These are phyloP conservation scores for Hebeloma cylindrosporum DNA, from an alignment of 768 basidiomycete genomes.

Conservation along the genomic window DNA sequence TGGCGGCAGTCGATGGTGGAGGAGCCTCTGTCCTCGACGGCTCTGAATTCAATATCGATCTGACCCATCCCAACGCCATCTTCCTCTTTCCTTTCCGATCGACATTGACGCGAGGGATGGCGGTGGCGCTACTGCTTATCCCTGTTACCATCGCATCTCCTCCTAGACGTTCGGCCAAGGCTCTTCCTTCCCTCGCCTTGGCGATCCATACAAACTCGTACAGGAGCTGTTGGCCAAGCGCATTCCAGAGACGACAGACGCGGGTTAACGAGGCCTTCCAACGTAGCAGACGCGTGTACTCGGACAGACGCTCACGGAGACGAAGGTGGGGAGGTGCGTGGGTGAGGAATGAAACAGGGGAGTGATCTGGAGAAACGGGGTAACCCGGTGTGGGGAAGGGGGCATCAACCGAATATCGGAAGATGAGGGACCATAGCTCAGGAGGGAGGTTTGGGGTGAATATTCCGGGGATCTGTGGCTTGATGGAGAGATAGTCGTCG, in stretches of 20 bases:
- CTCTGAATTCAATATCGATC: too few relatives aligned
- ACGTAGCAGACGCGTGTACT: slow-evolving; percentile 48
- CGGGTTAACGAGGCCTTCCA: slow-evolving; percentile 51
- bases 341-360: slow-evolving; percentile 60
- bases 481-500: too few relatives aligned
- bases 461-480: not conserved
- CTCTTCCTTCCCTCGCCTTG: slow-evolving; percentile 34
- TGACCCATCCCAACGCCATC: too few relatives aligned
- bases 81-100: not conserved
- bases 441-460: slow-evolving; percentile 42
- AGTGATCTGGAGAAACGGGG: slow-evolving; percentile 33
- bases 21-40: too few relatives aligned
- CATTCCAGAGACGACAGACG: slow-evolving; percentile 58
- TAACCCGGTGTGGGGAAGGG: slow-evolving; percentile 12
- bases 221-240: slow-evolving; percentile 51
- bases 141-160: too few relatives aligned
- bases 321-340: slow-evolving; percentile 42
- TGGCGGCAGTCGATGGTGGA: too few relatives aligned
- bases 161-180: slow-evolving; percentile 23
- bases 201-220: slow-evolving; percentile 75
- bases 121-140: too few relatives aligned
- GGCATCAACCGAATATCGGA: slow-evolving; percentile 53
- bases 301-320: slow-evolving; percentile 34
- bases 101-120: too few relatives aligned
- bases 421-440: slow-evolving; percentile 67